Evolutionary conservation across 2,329 filamentous ascomycete species (phyloP).

Genomic region (Trichoderma oligosporum): DNA sequence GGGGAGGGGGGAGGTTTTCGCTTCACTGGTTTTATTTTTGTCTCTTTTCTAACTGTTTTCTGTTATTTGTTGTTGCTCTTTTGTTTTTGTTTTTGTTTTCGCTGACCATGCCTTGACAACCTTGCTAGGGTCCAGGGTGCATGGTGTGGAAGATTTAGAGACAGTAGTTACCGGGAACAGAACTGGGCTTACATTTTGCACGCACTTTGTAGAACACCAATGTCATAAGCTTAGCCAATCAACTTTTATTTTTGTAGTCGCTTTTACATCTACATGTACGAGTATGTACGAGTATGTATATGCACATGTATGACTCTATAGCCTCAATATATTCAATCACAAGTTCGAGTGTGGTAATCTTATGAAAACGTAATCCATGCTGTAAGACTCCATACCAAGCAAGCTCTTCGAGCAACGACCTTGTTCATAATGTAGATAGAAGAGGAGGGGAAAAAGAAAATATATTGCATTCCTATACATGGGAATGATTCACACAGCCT

Average conservation of each 20-base stretch:
- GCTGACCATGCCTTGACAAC: not conserved
- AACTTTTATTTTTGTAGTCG: not conserved
- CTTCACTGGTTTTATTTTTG: not conserved
- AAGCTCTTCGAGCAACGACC: too few relatives aligned
- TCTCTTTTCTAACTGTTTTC: not conserved
- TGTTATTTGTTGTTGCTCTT: not conserved
- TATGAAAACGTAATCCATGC: too few relatives aligned
- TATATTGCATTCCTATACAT: too few relatives aligned
- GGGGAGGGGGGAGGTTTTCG: not conserved
- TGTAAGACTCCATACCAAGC: not conserved
- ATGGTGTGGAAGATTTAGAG: too few relatives aligned
- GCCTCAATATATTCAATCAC: too few relatives aligned
- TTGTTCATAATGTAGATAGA: too few relatives aligned
- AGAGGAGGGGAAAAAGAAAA: too few relatives aligned
- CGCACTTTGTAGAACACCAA: not conserved
- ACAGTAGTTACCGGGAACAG: slow-evolving; percentile 8
- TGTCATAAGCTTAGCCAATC: not conserved
- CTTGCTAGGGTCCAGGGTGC: too few relatives aligned
- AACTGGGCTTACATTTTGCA: slow-evolving; percentile 7
- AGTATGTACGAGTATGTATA: not conserved
- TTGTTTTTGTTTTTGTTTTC: not conserved
- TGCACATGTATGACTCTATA: not conserved
- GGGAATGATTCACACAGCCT: not conserved
- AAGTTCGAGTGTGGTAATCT: too few relatives aligned
- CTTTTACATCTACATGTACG: not conserved